Base-by-base conservation (phyloP, 2,329 filamentous ascomycete species). In the Pseudonectria foliicola region DNA sequence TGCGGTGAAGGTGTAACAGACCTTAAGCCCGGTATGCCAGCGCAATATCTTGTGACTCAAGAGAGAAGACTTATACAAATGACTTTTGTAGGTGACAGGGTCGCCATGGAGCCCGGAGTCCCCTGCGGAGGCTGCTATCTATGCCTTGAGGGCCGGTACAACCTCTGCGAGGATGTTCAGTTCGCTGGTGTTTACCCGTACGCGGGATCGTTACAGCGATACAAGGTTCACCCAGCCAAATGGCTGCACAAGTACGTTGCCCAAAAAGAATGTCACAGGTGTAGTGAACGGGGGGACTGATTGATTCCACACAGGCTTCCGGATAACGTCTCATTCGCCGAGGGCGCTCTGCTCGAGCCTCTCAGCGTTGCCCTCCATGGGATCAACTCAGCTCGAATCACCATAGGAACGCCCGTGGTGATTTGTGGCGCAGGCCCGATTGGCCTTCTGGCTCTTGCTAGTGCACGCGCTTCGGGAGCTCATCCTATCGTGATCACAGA, bases 101-200 rank as follows among this genome's bases (percentile, higher is more conserved):
- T 85, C 8, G 79, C 80, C 4, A 59, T 85, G 12, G 80, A 85
- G 48, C 77, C 78, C 1, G 77, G 78, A 13, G 73, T 81, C 1
- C 75, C 80, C 0, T 85, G 80, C 48, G 67, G 66, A 10, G 54
- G 62, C 24, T 82, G 78, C 51, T 77, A 73, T 46, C 63, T 76
- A 13, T 82, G 78, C 50, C 56, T 57, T 32, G 68, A 70, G 16
- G 78, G 77, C 3, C 70, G 75, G 10, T 80, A 80, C 46, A 81
- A 81, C 46, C 69, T 80, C 6, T 82, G 78, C 49, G 69, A 77
- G 42, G 67, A 75, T 33, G 76, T 81, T 4, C 61, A 67, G 30
- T 82, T 82, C 45, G 63, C 73, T 0, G 76, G 76, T 13, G 75
- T 78, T 12, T 79, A 75, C 45, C 77, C 77, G 0, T 68, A 79